phyloP scores from a whole-genome alignment of 1,139 yeast species.

The Scheffersomyces illinoinensis region DNA sequence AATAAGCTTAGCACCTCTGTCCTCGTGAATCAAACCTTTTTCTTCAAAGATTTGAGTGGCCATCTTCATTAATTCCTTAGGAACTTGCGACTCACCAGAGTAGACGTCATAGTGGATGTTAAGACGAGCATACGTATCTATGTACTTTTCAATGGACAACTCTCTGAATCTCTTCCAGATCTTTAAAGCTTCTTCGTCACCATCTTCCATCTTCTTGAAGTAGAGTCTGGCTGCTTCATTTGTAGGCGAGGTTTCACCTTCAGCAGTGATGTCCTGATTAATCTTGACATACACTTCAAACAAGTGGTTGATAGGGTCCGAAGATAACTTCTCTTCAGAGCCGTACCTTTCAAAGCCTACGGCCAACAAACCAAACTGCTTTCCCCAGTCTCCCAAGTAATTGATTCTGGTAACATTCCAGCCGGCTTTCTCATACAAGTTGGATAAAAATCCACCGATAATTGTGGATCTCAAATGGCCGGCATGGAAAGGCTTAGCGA shows the following conservation, averaged over 20 bases:
- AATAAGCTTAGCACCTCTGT: constrained; percentile 87
- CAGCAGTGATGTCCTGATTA: constrained; percentile 75
- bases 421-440: constrained; percentile 86
- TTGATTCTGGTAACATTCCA: constrained; percentile 90
- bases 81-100: constrained; percentile 95
- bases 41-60: constrained; percentile 66
- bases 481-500: constrained; percentile 99
- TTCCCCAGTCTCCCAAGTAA: constrained; percentile 99
- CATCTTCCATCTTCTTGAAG: constrained; percentile 92
- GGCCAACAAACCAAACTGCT: constrained; percentile 95
- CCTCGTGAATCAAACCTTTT: constrained; percentile 77
- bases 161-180: constrained; percentile 92
- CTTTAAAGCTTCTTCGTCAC: constrained; percentile 75
- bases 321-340: constrained; percentile 63
- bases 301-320: constrained; percentile 91
- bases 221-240: constrained; percentile 86
- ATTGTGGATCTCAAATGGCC: constrained; percentile 98
- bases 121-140: constrained; percentile 86
- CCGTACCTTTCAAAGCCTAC: constrained; percentile 91
- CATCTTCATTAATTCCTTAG: constrained; percentile 67
- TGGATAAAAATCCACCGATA: constrained; percentile 95
- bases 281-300: constrained; percentile 91
- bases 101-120: constrained; percentile 85
- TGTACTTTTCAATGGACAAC: constrained; percentile 80
- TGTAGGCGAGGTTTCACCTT: constrained; percentile 68